Conservation (phyloP, 169 alveolate genomes). For the Eimeria praecox region DNA sequence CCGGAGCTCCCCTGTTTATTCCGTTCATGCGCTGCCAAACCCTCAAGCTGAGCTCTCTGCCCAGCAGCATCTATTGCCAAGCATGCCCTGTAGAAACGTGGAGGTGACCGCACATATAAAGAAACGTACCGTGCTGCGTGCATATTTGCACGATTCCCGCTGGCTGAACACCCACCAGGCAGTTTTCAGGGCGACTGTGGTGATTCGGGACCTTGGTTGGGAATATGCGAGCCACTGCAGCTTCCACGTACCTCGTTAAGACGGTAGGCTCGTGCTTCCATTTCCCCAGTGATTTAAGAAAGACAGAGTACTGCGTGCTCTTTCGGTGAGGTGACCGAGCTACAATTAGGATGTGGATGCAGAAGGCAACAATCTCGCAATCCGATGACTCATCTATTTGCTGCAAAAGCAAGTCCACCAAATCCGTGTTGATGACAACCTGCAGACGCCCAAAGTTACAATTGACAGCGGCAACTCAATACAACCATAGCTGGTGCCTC, state of each 20-base stretch:
- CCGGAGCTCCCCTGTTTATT: constrained; percentile 31
- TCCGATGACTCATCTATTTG: constrained; percentile 65
- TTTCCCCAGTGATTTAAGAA: constrained; percentile 68
- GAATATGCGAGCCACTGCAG: background rate
- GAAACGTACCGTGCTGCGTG: background rate
- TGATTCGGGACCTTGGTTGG: background rate
- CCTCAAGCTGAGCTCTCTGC: constrained; percentile 79
- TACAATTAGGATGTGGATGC: constrained; percentile 81
- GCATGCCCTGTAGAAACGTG: constrained; percentile 58
- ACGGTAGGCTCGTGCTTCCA: constrained; percentile 82
- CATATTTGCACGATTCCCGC: background rate
- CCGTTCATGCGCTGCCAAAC: constrained; percentile 78
- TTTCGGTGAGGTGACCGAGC: constrained; percentile 83
- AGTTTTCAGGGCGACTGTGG: background rate
- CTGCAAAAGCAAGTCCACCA: constrained; percentile 80
- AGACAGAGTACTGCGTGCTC: constrained; percentile 74
- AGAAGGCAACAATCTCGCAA: constrained; percentile 62
- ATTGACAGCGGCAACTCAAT: background rate
- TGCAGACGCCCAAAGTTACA: constrained; percentile 43
- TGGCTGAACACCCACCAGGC: background rate
- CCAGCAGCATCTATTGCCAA: constrained; percentile 81
- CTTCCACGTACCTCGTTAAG: constrained; percentile 54
- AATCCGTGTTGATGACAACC: constrained; percentile 78
- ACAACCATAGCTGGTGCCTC: background rate
- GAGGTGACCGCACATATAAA: background rate